Base-by-base conservation (phyloP, 306 rosid genomes). In the Urtica urens region DNA sequence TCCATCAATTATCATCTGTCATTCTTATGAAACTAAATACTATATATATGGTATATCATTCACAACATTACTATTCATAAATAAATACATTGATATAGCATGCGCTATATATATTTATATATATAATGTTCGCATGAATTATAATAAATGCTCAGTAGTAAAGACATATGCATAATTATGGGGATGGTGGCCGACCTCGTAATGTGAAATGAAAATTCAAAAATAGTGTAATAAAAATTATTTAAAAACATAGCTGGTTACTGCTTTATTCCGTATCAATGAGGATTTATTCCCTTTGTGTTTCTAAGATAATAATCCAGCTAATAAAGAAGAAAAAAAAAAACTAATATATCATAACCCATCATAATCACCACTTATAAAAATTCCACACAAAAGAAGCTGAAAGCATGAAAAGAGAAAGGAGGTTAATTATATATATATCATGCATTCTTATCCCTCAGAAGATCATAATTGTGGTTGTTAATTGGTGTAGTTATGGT, bases 221-320 rank as follows among this genome's bases (percentile, higher is more conserved):
- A 1, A 7, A 35, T 35, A 7, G 1, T 10, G n/a, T 3, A 5
- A 6, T 9, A 35, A 10, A 35, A 35, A 35, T 29, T 30, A 26
- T 29, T n/a, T n/a, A n/a, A n/a, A n/a, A n/a, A n/a, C n/a, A n/a
- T n/a, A n/a, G n/a, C n/a, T n/a, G 40, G 46, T 15, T 38, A 29
- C 38, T 38, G 38, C 66, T 53, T 71, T 72, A 41, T 35, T 22
- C 53, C 59, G 64, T 52, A 65, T 62, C 67, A 65, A 49, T 53
- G 39, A 20, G 35, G 51, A 70, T 72, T 41, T 62, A 42, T 60
- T 60, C 56, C 57, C 20, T 51, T 66, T 20, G 69, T 64, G 76
- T 49, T 49, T 58, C 80, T 80, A 78, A 55, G 64, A 19, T 14
- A 11, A 1, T 31, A n/a, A 57, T 29, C 52, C 19, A 58, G n/a